Percentiles rank a stretch among this genome's conserved stretches.
Evolutionary conservation across 495 filamentous ascomycete species (phyloP).

Genomic region (Neurospora sp.): DNA sequence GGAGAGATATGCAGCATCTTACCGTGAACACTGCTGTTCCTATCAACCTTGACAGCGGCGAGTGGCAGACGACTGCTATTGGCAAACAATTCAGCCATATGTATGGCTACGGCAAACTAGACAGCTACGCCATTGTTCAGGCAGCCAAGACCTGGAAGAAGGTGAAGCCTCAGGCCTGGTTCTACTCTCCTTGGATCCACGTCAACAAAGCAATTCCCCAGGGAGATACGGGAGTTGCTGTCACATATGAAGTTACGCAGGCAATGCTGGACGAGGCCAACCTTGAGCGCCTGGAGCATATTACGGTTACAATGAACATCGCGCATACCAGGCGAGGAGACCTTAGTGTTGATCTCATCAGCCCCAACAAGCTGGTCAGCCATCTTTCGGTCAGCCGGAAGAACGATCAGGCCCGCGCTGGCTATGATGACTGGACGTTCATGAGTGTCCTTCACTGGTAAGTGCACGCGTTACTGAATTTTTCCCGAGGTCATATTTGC

Average conservation of each 20-base stretch:
- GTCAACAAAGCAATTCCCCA: slow-evolving; percentile 81
- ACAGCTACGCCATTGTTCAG: slow-evolving; percentile 77
- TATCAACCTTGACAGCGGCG: slow-evolving; percentile 59
- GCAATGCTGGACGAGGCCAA: slow-evolving; percentile 74
- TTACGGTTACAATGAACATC: slow-evolving; percentile 96
- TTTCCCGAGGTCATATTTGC: not conserved
- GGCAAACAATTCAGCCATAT: slow-evolving; percentile 87
- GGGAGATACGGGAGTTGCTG: slow-evolving; percentile 69
- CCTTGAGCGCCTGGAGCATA: slow-evolving; percentile 76
- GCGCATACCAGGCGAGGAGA: slow-evolving; percentile 79
- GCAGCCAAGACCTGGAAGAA: slow-evolving; percentile 73
- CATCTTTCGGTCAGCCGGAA: slow-evolving; percentile 68
- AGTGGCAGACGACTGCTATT: slow-evolving; percentile 67
- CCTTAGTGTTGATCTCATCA: slow-evolving; percentile 83
- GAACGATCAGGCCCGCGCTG: slow-evolving; percentile 49
- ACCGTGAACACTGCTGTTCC: slow-evolving; percentile 77
- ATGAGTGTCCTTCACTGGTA: slow-evolving; percentile 97
- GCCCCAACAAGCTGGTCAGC: slow-evolving; percentile 70
- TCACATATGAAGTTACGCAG: slow-evolving; percentile 64
- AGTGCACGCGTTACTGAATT: slow-evolving; percentile 16
- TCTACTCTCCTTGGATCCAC: slow-evolving; percentile 81
- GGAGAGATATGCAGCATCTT: slow-evolving; percentile 92
- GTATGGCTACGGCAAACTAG: slow-evolving; percentile 91
- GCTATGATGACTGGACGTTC: slow-evolving; percentile 97
- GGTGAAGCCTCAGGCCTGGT: slow-evolving; percentile 98